Conservation (phyloP, 148 eudicot species). For the Rhododendron griersonianum region DNA sequence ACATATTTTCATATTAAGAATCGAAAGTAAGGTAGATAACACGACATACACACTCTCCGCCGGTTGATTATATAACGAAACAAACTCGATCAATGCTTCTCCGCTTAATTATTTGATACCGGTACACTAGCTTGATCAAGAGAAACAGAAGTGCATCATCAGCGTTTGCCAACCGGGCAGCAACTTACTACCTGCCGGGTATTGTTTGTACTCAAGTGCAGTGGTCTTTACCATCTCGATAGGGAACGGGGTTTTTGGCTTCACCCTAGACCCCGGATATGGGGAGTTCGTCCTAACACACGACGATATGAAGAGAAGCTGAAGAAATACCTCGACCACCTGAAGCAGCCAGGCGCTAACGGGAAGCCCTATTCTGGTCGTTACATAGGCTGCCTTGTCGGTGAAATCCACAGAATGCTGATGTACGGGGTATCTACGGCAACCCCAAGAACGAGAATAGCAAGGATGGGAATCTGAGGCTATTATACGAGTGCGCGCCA, state of each 20-base stretch:
- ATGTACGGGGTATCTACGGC: constrained; percentile 94
- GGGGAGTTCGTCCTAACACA: constrained; percentile 89
- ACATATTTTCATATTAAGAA: not conserved
- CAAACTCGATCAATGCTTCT: not conserved
- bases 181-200: constrained; percentile 91
- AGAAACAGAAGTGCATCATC: constrained; percentile 64
- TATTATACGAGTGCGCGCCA: constrained; percentile 92
- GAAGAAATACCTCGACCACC: constrained; percentile 72
- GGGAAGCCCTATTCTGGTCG: constrained; percentile 89
- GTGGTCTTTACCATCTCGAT: constrained; percentile 77
- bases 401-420: constrained; percentile 85
- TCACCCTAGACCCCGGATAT: constrained; percentile 89
- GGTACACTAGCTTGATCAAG: constrained; percentile 46
- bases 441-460: constrained; percentile 85
- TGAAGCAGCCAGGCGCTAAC: constrained; percentile 82
- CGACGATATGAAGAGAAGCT: constrained; percentile 68
- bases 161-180: constrained; percentile 91
- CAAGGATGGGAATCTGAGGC: constrained; percentile 84
- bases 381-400: constrained; percentile 89
- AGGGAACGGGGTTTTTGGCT: constrained; percentile 73
- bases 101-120: not conserved
- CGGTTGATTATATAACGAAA: not conserved
- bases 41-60: not conserved
- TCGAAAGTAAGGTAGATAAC: not conserved
- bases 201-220: constrained; percentile 98